These are phyloP conservation scores for Teratosphaeria gauchensis DNA, from an alignment of 2,329 filamentous ascomycete species.

Conservation along the genomic window DNA sequence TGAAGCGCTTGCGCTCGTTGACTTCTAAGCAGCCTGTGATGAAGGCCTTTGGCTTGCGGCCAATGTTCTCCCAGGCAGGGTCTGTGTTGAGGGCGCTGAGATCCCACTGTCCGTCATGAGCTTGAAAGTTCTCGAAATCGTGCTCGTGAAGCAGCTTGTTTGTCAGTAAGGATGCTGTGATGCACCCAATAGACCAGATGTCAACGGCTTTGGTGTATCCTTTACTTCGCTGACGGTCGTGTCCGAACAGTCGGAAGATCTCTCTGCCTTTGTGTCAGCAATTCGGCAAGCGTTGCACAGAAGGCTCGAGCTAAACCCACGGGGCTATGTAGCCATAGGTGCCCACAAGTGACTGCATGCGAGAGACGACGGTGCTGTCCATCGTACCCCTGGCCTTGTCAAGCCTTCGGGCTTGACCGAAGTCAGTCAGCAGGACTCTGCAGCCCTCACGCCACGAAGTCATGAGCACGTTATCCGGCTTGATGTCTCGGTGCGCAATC, in stretches of 20 bases:
- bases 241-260: conserved; percentile 22
- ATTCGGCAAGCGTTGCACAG: background rate
- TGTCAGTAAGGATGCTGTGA: conserved; percentile 43
- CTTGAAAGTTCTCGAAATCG: background rate
- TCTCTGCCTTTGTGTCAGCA: conserved; percentile 21
- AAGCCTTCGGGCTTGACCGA: conserved; percentile 45
- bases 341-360: conserved; percentile 47
- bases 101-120: conserved; percentile 16
- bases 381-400: conserved; percentile 16
- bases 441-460: conserved; percentile 41
- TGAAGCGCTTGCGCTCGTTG: conserved; percentile 42
- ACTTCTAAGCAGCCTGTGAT: conserved; percentile 42
- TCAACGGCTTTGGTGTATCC: conserved; percentile 52
- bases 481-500: conserved; percentile 54
- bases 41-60: conserved; percentile 42
- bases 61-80: conserved; percentile 31
- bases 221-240: conserved; percentile 7
- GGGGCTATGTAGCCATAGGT: conserved; percentile 51
- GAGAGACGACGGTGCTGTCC: conserved; percentile 14
- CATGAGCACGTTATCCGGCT: conserved; percentile 55
- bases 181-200: conserved; percentile 52
- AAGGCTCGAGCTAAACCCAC: conserved; percentile 32
- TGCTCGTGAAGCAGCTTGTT: conserved; percentile 40
- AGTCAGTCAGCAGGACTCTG: conserved; percentile 51
- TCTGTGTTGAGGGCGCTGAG: conserved; percentile 36